Evolutionary conservation across 2,329 filamentous ascomycete species (phyloP), one percentile per base, ranked within the genome.

Genomic region (Neopestalotiopsis clavispora): DNA sequence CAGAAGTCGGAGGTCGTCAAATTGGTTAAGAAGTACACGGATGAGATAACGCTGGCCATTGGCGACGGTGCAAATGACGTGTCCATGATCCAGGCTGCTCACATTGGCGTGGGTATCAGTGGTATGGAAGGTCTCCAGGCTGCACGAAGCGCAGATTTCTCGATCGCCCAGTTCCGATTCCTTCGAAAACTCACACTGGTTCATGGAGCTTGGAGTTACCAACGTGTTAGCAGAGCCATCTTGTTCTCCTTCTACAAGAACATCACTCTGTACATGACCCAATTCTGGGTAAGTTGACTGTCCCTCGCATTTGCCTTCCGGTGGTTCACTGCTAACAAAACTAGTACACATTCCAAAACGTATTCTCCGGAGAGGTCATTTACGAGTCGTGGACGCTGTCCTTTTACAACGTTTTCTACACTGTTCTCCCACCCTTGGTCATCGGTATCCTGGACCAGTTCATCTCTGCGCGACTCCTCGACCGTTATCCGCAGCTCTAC

Each of bases 211-310:
- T 99, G 96, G 96, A 97, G 94, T 78, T 99, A 99, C 79, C 95
- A 98, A 79, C 92, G 96, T 69, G 92, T 99, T 78, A 95, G 93
- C 87, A 97, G 97, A 83, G 94, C 97, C 69, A 98, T 99, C 75
- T 82, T 99, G 71, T 99, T 97, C 83, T 98, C 96, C 6, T 99
- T 98, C 81, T 99, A 99, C 87, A 99, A 99, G 87, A 99, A 99
- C 83, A 98, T 98, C 74, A 92, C 95, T 23, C 86, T 99, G 71
- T 99, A 98, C 83, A 95, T 99, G 92, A 99, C 97, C 70, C 97
- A 99, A 79, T 99, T 99, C 79, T 99, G 97, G 94, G 92, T 94
- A 85, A 84, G 91, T 84, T 49, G 20, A 17, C 1, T 63, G 65
- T n/a, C 5, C 45, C 4, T 28, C n/a, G 23, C 23, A 56, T 12